These are phyloP conservation scores for Stylosanthes scabra DNA, from an alignment of 331 rosid species.

Conservation along the genomic window DNA sequence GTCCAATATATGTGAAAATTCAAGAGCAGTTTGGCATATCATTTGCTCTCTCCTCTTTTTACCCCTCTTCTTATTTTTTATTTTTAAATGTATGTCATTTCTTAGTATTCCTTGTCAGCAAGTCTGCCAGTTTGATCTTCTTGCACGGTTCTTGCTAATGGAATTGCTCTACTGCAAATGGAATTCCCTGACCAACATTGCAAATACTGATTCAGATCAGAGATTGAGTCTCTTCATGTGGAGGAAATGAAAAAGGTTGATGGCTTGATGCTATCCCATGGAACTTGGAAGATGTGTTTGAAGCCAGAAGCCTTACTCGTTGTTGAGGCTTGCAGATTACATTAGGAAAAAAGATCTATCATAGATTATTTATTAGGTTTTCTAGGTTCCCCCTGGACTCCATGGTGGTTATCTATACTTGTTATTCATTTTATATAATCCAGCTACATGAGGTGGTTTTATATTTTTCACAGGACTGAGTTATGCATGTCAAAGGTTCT, in stretches of 20 bases:
- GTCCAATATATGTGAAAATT: slow-evolving; percentile 59
- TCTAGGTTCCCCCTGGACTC: neutral
- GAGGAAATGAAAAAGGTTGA: neutral
- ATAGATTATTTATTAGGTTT: neutral
- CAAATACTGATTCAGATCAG: neutral
- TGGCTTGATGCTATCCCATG: neutral
- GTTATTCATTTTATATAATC: slow-evolving; percentile 16
- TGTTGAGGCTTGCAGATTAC: neutral
- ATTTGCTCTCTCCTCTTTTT: slow-evolving; percentile 40
- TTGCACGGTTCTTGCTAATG: slow-evolving; percentile 21
- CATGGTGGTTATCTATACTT: slow-evolving; percentile 3
- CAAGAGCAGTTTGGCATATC: slow-evolving; percentile 48
- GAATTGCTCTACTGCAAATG: neutral
- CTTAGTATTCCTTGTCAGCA: slow-evolving; percentile 18
- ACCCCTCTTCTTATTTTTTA: slow-evolving; percentile 31
- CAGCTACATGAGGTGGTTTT: neutral
- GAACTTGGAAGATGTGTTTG: neutral
- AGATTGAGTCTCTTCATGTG: neutral
- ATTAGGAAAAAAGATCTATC: neutral
- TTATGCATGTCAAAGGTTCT: neutral
- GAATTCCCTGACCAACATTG: neutral
- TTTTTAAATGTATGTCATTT: slow-evolving; percentile 27
- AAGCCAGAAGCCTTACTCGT: neutral
- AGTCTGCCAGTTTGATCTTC: slow-evolving; percentile 31
- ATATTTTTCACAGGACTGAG: neutral